A percentile compares a stretch with the other conserved stretches of the same genome.
These are phyloP conservation scores for Lablab purpureus DNA, from an alignment of 306 rosid genomes.

Conservation along the genomic window DNA sequence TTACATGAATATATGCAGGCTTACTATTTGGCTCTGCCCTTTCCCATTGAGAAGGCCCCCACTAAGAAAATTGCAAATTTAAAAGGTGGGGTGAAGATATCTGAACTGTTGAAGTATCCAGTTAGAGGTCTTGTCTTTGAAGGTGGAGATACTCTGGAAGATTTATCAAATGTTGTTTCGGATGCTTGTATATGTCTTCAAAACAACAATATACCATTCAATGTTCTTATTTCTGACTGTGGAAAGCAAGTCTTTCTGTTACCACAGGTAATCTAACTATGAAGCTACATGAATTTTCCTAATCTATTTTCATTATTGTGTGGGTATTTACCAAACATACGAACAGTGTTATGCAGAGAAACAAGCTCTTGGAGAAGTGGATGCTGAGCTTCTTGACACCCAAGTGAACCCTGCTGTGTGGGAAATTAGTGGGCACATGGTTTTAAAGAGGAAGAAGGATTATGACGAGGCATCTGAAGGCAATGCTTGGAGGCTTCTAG, in stretches of 20 bases:
- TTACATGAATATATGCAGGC: slow-evolving; percentile 60
- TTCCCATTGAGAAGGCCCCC: slow-evolving; percentile 94
- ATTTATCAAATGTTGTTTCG: slow-evolving; percentile 74
- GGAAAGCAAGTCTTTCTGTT: slow-evolving; percentile 79
- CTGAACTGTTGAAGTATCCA: slow-evolving; percentile 74
- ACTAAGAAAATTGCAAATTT: slow-evolving; percentile 65
- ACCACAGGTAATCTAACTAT: slow-evolving; percentile 77
- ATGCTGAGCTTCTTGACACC: slow-evolving; percentile 87
- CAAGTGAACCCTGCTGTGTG: slow-evolving; percentile 99
- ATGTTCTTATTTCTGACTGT: slow-evolving; percentile 81
- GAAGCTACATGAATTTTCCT: background rate
- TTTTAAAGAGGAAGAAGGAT: slow-evolving; percentile 88
- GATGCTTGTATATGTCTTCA: slow-evolving; percentile 90
- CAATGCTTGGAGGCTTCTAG: slow-evolving; percentile 95
- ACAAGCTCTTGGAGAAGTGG: slow-evolving; percentile 97
- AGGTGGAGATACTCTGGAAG: slow-evolving; percentile 69
- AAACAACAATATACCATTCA: slow-evolving; percentile 83
- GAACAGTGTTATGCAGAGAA: slow-evolving; percentile 95
- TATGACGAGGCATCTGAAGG: slow-evolving; percentile 92
- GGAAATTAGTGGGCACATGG: slow-evolving; percentile 99
- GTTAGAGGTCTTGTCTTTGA: slow-evolving; percentile 90
- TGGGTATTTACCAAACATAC: slow-evolving; percentile 20
- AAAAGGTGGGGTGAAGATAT: slow-evolving; percentile 68
- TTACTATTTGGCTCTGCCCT: slow-evolving; percentile 83
- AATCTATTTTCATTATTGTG: background rate